Evolutionary conservation across 2,329 filamentous ascomycete genomes (phyloP), one percentile per base, ranked within the genome.

Genomic region (Ascochyta viciae-villosae): DNA sequence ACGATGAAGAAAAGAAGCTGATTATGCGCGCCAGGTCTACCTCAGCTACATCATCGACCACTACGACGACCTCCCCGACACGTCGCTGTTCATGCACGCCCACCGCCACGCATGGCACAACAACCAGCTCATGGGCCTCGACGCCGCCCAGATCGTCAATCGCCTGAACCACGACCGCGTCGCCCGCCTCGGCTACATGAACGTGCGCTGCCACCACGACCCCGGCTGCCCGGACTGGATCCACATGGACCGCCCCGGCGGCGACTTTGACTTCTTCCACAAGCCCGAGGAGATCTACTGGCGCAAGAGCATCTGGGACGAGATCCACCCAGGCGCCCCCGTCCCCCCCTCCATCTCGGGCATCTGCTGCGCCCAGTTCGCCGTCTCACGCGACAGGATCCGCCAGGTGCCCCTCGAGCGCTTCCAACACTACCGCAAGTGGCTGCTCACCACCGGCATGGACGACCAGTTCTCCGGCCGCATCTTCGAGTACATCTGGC

Each of bases 1-100:
- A 26, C 23, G 26, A 24, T 29, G 9, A 1, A 41, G 47, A 56
- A 8, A 33, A 8, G 22, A 50, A 31, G 54, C 56, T 64, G 47
- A 63, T 31, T 6, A 6, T 23, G 33, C 7, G 16, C 45, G 33
- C 37, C 52, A 75, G 72, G 72, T 74, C 41, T 88, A 88, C 68
- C 76, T 88, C 43, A 83, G 83, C 39, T 87, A 85, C 71, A 82
- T 88, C 58, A 85, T 88, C 67, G 84, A 88, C 60, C 79, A 86
- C 67, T 88, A 88, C 70, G 76, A 86, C 39, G 72, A 80, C 12
- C 78, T 88, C 2, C 80, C 84, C 2, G 85, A 88, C 62, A 80
- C 86, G 19, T 76, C 81, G 39, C 79, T 87, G 45, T 88, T 88
- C 73, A 82, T 85, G 76, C 86, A 88, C 71, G 79, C 83, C 27